A percentile compares a stretch with the other conserved stretches of the same genome.
Conservation (phyloP, 176 grass and related monocot species). For the Otatea glauca region DNA sequence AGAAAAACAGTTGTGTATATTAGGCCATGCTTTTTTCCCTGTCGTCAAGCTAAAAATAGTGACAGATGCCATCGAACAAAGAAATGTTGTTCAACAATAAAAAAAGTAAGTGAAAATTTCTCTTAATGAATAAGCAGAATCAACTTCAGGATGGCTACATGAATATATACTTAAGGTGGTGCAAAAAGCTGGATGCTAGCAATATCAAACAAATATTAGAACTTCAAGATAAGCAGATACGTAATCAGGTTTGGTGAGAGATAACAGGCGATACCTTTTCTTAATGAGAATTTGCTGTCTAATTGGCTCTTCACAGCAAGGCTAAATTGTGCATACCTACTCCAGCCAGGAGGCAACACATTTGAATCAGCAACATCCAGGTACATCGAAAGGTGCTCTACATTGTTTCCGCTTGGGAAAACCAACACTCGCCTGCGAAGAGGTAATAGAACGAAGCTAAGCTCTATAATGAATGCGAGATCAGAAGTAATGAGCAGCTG, state of each 20-base stretch:
- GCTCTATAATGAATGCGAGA: not conserved
- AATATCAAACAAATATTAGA: constrained; percentile 6
- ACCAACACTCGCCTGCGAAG: constrained; percentile 64
- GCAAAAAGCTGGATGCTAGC: not conserved
- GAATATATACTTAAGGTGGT: constrained; percentile 11
- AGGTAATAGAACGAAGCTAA: constrained; percentile 38
- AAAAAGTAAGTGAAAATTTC: not conserved
- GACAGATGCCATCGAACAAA: not conserved
- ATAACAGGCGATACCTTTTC: constrained; percentile 65
- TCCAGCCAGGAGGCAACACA: constrained; percentile 62
- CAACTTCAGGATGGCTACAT: constrained; percentile 23
- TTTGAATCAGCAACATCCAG: constrained; percentile 69
- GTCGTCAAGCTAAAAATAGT: constrained; percentile 1
- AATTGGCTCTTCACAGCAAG: constrained; percentile 73
- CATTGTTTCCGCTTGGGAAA: constrained; percentile 71
- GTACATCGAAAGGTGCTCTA: constrained; percentile 67
- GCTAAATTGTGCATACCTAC: constrained; percentile 68
- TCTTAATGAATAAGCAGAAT: constrained; percentile 29
- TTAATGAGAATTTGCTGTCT: constrained; percentile 52
- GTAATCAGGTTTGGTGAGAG: not conserved
- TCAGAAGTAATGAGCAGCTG: not conserved
- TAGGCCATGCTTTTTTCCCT: not conserved
- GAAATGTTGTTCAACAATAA: not conserved
- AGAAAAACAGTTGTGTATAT: not conserved
- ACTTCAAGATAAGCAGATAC: constrained; percentile 16